Conservation (phyloP, 768 basidiomycete species). For the Boletus vermiculosoides region DNA sequence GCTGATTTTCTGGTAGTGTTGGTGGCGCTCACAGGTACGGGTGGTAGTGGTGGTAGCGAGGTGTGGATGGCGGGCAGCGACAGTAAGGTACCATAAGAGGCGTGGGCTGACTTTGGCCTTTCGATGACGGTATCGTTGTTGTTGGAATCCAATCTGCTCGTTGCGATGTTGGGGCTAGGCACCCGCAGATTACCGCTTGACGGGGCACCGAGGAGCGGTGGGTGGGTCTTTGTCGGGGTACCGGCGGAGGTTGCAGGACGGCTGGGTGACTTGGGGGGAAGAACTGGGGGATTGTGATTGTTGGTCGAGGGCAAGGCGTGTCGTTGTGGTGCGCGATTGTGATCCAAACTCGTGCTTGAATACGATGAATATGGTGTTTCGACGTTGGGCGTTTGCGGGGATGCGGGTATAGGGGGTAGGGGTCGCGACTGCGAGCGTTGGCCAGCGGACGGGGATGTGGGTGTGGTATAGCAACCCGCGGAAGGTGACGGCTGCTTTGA, state of each 20-base stretch:
- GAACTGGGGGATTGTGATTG: background rate
- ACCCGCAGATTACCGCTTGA: background rate
- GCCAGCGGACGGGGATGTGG: slow-evolving; percentile 10
- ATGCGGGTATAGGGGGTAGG: slow-evolving; percentile 31
- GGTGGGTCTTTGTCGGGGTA: slow-evolving; percentile 10
- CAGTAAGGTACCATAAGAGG: slow-evolving; percentile 19
- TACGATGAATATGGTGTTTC: slow-evolving; percentile 20
- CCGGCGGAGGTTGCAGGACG: slow-evolving; percentile 45
- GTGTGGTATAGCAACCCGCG: slow-evolving; percentile 4
- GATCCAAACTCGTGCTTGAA: slow-evolving; percentile 20
- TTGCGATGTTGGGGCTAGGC: background rate
- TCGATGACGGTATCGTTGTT: background rate
- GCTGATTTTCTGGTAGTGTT: slow-evolving; percentile 36
- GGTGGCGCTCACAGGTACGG: slow-evolving; percentile 18
- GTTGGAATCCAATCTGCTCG: slow-evolving; percentile 1
- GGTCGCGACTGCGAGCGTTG: slow-evolving; percentile 16
- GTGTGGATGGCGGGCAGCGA: slow-evolving; percentile 15
- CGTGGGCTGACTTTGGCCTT: slow-evolving; percentile 30
- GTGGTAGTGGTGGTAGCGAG: slow-evolving; percentile 6
- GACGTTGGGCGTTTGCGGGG: slow-evolving; percentile 23
- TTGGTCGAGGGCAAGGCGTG: slow-evolving; percentile 3
- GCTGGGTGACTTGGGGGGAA: slow-evolving; percentile 16
- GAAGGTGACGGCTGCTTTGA: slow-evolving; percentile 28
- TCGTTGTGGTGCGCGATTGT: slow-evolving; percentile 13
- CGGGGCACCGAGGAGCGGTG: slow-evolving; percentile 1